Evolutionary conservation across 352 stramenopile species (phyloP).

Genomic region (Thalassiosira ordinaria): DNA sequence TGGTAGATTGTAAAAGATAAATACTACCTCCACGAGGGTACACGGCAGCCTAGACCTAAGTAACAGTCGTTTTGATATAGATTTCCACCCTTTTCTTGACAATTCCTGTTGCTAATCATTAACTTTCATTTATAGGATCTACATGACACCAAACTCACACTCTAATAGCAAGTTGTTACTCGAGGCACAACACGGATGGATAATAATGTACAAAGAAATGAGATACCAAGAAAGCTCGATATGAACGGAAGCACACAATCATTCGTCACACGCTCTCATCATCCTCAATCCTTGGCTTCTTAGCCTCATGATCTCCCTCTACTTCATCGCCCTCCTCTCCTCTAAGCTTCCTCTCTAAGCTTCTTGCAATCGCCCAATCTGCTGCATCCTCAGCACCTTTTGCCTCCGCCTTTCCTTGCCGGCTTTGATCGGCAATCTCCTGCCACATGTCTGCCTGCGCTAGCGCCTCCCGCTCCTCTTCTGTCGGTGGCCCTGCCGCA

Average conservation of each 20-base stretch:
- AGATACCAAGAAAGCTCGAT: too few relatives aligned
- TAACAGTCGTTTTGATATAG: too few relatives aligned
- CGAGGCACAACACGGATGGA: too few relatives aligned
- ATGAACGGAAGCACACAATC: too few relatives aligned
- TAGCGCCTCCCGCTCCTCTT: conserved; percentile 78
- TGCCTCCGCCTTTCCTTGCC: conserved; percentile 46
- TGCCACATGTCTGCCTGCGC: conserved; percentile 80
- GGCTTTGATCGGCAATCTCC: conserved; percentile 79
- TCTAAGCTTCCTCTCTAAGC: conserved; percentile 59
- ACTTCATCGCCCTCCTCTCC: too few relatives aligned
- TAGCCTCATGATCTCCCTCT: background rate
- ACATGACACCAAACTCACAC: background rate
- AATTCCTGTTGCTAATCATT: too few relatives aligned
- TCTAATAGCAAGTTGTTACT: too few relatives aligned
- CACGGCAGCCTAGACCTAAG: too few relatives aligned
- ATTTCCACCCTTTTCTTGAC: too few relatives aligned
- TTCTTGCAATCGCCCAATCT: conserved; percentile 83
- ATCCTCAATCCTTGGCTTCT: conserved; percentile 3
- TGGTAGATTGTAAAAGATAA: too few relatives aligned
- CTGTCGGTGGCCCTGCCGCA: conserved; percentile 19
- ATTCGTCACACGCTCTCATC: conserved; percentile 28
- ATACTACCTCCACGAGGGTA: too few relatives aligned
- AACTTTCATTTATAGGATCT: background rate
- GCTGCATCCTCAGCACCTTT: conserved; percentile 68
- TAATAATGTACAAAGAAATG: background rate